A percentile compares a stretch with the other conserved stretches of the same genome.
phyloP scores from a whole-genome alignment of 2,329 filamentous ascomycete genomes.

The Xenosphaeropsis pyriputrescens region DNA sequence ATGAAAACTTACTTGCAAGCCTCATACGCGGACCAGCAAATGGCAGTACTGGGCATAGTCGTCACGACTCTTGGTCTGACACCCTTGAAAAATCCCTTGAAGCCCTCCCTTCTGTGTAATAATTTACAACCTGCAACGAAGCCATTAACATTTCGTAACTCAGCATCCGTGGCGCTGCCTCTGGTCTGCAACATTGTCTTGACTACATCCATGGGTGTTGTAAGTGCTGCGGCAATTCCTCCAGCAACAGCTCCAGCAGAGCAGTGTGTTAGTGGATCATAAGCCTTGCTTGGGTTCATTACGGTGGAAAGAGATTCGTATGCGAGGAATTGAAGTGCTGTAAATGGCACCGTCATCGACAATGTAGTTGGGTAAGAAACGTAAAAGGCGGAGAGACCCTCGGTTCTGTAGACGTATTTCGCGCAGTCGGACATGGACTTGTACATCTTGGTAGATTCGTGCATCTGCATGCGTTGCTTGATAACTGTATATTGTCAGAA shows the following conservation, averaged over 20 bases:
- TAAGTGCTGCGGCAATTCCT: conserved; percentile 83
- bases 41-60: conserved; percentile 98
- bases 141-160: conserved; percentile 30
- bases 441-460: conserved; percentile 80
- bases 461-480: conserved; percentile 98
- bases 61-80: conserved; percentile 83
- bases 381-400: conserved; percentile 88
- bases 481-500: conserved; percentile 48
- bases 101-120: conserved; percentile 59
- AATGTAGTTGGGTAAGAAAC: conserved; percentile 96
- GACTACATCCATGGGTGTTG: conserved; percentile 93
- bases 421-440: conserved; percentile 79
- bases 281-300: conserved; percentile 75
- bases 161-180: conserved; percentile 65
- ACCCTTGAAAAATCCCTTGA: conserved; percentile 83
- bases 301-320: conserved; percentile 93
- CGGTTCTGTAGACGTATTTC: conserved; percentile 69
- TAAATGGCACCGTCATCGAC: conserved; percentile 98
- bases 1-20: conserved; percentile 45
- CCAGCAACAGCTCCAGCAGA: conserved; percentile 84
- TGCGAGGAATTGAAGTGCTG: conserved; percentile 88
- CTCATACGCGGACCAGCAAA: conserved; percentile 81
- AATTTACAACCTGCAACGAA: conserved; percentile 15
- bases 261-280: conserved; percentile 91
- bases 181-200: conserved; percentile 95